phyloP scores from a whole-genome alignment of 257 asterid genomes.

The Solanum acaule region DNA sequence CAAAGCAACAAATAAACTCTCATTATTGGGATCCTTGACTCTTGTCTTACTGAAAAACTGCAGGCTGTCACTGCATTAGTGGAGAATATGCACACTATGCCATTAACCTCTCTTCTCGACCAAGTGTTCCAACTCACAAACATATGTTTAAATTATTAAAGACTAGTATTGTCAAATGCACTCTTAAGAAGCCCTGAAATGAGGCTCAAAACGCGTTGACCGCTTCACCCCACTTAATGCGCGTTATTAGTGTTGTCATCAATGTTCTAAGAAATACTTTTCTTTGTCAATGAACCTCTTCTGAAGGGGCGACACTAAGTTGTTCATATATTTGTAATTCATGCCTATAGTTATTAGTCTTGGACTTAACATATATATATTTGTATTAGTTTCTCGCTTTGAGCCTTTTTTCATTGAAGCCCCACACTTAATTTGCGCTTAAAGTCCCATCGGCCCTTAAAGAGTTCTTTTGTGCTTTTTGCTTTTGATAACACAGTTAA shows the following conservation, averaged over 20 bases:
- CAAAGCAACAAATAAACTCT: not conserved
- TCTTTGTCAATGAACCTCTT: not conserved
- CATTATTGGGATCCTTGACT: not conserved
- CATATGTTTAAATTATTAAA: not conserved
- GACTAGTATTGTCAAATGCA: not conserved
- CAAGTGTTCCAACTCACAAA: not conserved
- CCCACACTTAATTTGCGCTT: not conserved
- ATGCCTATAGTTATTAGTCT: not conserved
- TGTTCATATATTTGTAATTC: not conserved
- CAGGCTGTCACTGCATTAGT: not conserved
- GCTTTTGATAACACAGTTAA: not conserved
- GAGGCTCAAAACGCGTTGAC: not conserved
- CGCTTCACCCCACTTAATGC: accelerated
- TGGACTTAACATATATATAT: not conserved
- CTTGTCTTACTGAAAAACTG: not conserved
- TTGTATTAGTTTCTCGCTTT: not conserved
- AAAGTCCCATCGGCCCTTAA: not conserved
- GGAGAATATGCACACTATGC: not conserved
- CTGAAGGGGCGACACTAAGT: not conserved
- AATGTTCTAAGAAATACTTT: not conserved
- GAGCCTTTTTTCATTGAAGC: not conserved
- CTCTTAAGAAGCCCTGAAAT: not conserved
- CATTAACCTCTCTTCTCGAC: not conserved
- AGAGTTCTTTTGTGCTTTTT: not conserved
- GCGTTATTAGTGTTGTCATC: not conserved